A percentile compares a stretch with the other conserved stretches of the same genome.
These are phyloP conservation scores for Silene latifolia DNA, from an alignment of 148 eudicot genomes.

Conservation along the genomic window DNA sequence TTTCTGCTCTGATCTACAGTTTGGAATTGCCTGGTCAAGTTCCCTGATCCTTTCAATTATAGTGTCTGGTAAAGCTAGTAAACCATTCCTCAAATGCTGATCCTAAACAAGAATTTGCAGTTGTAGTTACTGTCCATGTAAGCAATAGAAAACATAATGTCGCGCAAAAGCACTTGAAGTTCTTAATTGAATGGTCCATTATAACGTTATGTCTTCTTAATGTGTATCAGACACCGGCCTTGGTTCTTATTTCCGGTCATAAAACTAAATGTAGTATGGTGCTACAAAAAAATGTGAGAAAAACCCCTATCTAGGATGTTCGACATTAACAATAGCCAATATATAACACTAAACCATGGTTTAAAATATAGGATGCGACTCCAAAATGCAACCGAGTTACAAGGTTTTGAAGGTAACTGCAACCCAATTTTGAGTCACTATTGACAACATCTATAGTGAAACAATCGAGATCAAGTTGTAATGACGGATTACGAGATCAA, in stretches of 20 bases:
- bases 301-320: background rate
- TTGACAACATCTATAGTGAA: too few species aligned
- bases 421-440: too few species aligned
- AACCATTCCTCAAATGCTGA: constrained; percentile 29
- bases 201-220: background rate
- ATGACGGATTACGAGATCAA: too few species aligned
- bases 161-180: background rate
- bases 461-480: too few species aligned
- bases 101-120: constrained; percentile 30
- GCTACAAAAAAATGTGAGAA: background rate
- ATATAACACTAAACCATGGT: background rate
- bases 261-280: background rate
- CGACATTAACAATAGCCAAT: background rate
- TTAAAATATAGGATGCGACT: too few species aligned
- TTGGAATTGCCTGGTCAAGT: constrained; percentile 35
- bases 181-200: background rate
- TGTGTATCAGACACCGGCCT: background rate
- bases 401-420: too few species aligned
- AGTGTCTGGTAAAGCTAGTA: constrained; percentile 44
- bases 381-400: too few species aligned
- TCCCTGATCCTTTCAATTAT: constrained; percentile 44
- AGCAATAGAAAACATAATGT: background rate
- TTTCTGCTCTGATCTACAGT: background rate
- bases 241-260: background rate
- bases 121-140: background rate